Conservation (phyloP, 1,284 basidiomycete species). For the Marasmius fiardii region DNA sequence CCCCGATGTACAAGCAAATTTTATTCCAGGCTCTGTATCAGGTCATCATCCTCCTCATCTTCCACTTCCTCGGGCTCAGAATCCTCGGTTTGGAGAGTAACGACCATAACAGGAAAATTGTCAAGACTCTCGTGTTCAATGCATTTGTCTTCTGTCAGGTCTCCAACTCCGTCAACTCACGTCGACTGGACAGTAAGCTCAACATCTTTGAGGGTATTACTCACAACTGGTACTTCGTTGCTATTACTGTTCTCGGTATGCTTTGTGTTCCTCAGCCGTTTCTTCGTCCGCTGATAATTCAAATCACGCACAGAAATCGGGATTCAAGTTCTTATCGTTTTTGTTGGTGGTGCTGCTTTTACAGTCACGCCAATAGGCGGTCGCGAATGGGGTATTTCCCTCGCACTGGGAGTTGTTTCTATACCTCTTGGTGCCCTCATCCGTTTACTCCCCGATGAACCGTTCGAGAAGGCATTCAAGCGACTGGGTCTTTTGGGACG, state of each 20-base stretch:
- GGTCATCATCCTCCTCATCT: constrained; percentile 78
- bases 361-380: constrained; percentile 79
- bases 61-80: constrained; percentile 80
- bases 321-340: constrained; percentile 87
- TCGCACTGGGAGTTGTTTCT: constrained; percentile 84
- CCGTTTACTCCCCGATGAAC: constrained; percentile 79
- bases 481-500: constrained; percentile 64
- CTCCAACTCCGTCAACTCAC: constrained; percentile 91
- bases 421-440: constrained; percentile 86
- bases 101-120: constrained; percentile 44
- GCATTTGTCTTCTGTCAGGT: constrained; percentile 96
- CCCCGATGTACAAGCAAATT: constrained; percentile 96
- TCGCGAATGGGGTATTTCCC: constrained; percentile 90
- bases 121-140: constrained; percentile 94
- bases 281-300: background rate
- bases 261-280: background rate
- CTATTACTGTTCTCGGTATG: constrained; percentile 81
- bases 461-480: constrained; percentile 75
- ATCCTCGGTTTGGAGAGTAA: constrained; percentile 66
- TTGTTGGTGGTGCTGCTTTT: constrained; percentile 90
- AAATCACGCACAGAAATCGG: constrained; percentile 63
- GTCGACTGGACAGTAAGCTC: constrained; percentile 80
- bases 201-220: constrained; percentile 89
- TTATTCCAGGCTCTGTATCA: constrained; percentile 89
- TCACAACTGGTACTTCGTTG: constrained; percentile 84